Conservation (phyloP, 768 basidiomycete species). For the Auriscalpium vulgare region DNA sequence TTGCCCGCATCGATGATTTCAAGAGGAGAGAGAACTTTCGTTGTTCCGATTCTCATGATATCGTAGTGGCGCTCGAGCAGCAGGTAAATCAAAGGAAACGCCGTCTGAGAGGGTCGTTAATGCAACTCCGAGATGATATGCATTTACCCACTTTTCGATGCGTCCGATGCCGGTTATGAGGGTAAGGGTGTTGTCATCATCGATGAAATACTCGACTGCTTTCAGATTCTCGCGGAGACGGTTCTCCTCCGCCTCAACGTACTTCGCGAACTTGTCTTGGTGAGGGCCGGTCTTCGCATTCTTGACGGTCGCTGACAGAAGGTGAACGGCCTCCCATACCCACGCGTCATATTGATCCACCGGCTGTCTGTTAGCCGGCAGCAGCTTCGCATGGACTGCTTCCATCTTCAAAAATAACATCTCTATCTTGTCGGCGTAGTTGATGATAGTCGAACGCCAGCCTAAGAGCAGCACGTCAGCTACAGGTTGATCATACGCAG, state of each 20-base stretch:
- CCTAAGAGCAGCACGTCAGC: background rate
- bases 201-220: constrained; percentile 18
- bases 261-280: constrained; percentile 10
- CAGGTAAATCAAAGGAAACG: constrained; percentile 2
- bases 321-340: background rate
- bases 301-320: background rate
- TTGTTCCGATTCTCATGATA: background rate
- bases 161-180: constrained; percentile 17
- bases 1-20: constrained; percentile 1
- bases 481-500: background rate
- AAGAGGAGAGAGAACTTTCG: background rate
- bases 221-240: constrained; percentile 16
- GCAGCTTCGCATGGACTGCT: background rate
- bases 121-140: background rate
- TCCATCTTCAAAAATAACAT: background rate
- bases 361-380: background rate
- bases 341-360: background rate
- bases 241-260: constrained; percentile 16
- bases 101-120: background rate
- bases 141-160: constrained; percentile 16
- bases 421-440: background rate
- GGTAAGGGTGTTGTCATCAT: constrained; percentile 17
- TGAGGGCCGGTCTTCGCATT: background rate
- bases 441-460: background rate
- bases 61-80: constrained; percentile 6